phyloP scores from a whole-genome alignment of 768 basidiomycete species.

The Podaxis carcinomalis region DNA sequence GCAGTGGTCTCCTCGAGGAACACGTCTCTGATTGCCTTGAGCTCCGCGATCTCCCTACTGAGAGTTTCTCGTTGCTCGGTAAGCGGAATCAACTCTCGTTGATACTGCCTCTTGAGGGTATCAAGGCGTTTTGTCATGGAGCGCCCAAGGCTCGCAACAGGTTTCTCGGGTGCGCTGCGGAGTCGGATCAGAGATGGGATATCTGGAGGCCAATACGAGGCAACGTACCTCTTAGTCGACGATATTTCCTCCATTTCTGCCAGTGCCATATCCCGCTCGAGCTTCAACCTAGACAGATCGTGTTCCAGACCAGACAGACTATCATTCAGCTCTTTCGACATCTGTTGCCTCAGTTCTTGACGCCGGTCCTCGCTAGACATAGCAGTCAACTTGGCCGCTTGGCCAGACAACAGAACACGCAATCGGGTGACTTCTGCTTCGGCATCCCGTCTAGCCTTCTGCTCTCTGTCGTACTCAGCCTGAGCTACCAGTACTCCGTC shows the following conservation, averaged over 20 bases:
- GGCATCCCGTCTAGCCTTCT: conserved; percentile 82
- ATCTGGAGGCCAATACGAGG: conserved; percentile 1
- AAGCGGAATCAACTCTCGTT: conserved; percentile 81
- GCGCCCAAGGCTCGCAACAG: conserved; percentile 49
- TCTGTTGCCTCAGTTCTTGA: conserved; percentile 74
- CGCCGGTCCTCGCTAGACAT: conserved; percentile 74
- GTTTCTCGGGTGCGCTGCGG: conserved; percentile 29
- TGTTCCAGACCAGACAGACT: conserved; percentile 77
- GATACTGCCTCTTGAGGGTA: conserved; percentile 81
- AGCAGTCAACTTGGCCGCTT: conserved; percentile 83
- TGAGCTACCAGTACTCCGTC: conserved; percentile 91
- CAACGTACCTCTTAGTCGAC: conserved; percentile 62
- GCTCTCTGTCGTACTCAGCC: conserved; percentile 90
- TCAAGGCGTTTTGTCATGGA: conserved; percentile 85
- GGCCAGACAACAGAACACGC: conserved; percentile 81
- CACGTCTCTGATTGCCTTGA: conserved; percentile 80
- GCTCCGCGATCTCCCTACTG: conserved; percentile 77
- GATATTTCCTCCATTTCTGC: conserved; percentile 93
- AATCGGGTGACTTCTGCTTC: conserved; percentile 90
- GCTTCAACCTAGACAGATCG: conserved; percentile 82
- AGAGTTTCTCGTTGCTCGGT: conserved; percentile 78
- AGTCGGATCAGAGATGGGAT: background rate
- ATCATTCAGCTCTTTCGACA: conserved; percentile 74
- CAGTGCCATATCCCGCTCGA: conserved; percentile 86
- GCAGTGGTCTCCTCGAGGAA: conserved; percentile 90